These are phyloP conservation scores for Abelmoschus esculentus DNA, from an alignment of 345 rosid genomes.

Conservation along the genomic window DNA sequence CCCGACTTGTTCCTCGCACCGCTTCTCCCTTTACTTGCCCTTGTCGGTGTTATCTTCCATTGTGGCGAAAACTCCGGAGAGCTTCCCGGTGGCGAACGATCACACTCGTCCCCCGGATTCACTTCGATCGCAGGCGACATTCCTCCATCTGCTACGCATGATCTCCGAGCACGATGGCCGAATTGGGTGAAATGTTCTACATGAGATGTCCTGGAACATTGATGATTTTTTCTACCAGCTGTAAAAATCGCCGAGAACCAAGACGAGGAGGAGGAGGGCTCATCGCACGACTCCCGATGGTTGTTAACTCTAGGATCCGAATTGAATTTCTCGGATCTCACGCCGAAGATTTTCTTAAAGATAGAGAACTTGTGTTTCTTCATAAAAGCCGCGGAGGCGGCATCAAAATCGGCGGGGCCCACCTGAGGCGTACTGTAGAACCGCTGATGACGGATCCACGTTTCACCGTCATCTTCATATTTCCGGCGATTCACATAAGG, in stretches of 20 bases:
- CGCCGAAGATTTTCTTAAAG: slow-evolving; percentile 42
- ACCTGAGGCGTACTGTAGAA: slow-evolving; percentile 77
- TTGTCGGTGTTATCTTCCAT: slow-evolving; percentile 30
- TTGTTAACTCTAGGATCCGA: slow-evolving; percentile 32
- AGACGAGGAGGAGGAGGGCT: slow-evolving; percentile 33
- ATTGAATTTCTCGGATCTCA: slow-evolving; percentile 56
- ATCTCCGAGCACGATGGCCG: slow-evolving; percentile 17
- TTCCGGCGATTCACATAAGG: slow-evolving; percentile 63
- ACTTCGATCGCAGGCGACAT: slow-evolving; percentile 60
- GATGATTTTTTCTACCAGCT: slow-evolving; percentile 38
- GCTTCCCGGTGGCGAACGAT: slow-evolving; percentile 29
- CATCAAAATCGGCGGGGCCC: slow-evolving; percentile 29
- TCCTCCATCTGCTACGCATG: slow-evolving; percentile 45
- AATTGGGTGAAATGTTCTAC: slow-evolving; percentile 29
- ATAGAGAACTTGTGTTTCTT: slow-evolving; percentile 42
- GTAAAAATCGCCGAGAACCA: slow-evolving; percentile 51
- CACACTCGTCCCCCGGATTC: slow-evolving; percentile 30
- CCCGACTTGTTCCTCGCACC: slow-evolving; percentile 37
- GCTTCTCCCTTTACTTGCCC: slow-evolving; percentile 29
- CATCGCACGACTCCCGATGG: slow-evolving; percentile 21
- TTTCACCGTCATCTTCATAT: slow-evolving; percentile 33
- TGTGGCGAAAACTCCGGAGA: slow-evolving; percentile 39
- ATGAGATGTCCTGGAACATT: slow-evolving; percentile 19
- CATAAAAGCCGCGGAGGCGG: slow-evolving; percentile 10
- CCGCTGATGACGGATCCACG: slow-evolving; percentile 19